Evolutionary conservation across 2,329 filamentous ascomycete genomes (phyloP).

Genomic region (Ophiostoma australiae): DNA sequence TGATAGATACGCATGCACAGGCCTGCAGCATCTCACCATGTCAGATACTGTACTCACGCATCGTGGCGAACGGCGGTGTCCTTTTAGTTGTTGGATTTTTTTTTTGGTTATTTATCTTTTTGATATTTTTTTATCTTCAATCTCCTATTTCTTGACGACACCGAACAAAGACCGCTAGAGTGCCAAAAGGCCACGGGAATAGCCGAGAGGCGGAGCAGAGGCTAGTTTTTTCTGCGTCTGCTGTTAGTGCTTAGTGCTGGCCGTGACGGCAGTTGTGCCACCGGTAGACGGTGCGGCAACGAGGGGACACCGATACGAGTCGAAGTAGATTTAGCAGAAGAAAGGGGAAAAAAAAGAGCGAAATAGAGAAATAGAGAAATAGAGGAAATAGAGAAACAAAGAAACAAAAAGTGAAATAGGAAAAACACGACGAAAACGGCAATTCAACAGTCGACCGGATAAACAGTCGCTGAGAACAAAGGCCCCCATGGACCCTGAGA

Average conservation of each 20-base stretch:
- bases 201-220: slow-evolving; percentile 5
- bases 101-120: background rate
- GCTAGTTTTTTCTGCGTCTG: background rate
- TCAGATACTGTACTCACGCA: slow-evolving; percentile 1
- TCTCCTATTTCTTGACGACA: no score
- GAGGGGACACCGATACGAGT: background rate
- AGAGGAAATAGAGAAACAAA: background rate
- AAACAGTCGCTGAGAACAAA: background rate
- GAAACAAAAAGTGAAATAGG: background rate
- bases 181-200: background rate
- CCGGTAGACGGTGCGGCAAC: background rate
- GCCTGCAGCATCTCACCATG: slow-evolving; percentile 4
- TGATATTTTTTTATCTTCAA: background rate
- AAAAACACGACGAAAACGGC: background rate
- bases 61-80: background rate
- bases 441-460: background rate
- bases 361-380: background rate
- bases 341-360: no score
- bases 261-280: background rate
- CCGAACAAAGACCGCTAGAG: background rate
- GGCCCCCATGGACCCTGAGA: no score
- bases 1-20: background rate
- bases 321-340: background rate
- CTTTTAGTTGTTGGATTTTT: background rate
- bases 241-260: background rate